Conservation (phyloP, 2,329 filamentous ascomycete genomes). For the Penicillium sp. region DNA sequence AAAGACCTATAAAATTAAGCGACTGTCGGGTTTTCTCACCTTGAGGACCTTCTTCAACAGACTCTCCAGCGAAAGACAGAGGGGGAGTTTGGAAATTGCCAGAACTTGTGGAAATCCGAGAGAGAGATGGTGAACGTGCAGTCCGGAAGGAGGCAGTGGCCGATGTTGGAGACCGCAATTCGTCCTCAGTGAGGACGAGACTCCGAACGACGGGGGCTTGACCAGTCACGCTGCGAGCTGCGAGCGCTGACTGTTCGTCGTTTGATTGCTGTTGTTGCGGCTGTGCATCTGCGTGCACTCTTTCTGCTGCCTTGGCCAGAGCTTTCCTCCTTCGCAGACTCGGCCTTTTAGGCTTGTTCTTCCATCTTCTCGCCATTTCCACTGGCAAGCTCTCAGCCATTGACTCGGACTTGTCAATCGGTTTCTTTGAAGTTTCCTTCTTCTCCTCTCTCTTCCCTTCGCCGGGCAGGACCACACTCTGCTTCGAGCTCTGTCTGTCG, state of each 20-base stretch:
- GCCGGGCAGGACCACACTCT: not conserved
- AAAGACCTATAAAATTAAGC: not conserved
- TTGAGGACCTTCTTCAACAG: not conserved
- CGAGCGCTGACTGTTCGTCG: not conserved
- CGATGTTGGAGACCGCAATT: not conserved
- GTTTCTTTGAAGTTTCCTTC: not conserved
- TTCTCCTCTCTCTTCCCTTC: not conserved
- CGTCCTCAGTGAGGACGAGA: not conserved
- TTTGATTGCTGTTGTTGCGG: not conserved
- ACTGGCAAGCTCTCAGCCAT: not conserved
- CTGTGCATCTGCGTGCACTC: constrained; percentile 3
- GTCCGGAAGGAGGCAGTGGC: not conserved
- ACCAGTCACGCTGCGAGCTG: not conserved
- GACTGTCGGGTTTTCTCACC: not conserved
- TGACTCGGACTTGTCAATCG: not conserved
- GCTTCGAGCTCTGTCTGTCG: not conserved
- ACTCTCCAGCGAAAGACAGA: not conserved
- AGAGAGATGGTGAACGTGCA: not conserved
- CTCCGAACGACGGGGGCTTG: not conserved
- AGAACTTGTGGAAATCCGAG: not conserved
- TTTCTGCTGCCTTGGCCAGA: not conserved
- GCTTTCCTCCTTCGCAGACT: not conserved
- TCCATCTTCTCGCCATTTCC: not conserved
- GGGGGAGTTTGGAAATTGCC: not conserved
- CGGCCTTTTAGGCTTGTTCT: not conserved